Conservation (phyloP, 1,284 basidiomycete species). For the Retiboletus flavoniger region DNA sequence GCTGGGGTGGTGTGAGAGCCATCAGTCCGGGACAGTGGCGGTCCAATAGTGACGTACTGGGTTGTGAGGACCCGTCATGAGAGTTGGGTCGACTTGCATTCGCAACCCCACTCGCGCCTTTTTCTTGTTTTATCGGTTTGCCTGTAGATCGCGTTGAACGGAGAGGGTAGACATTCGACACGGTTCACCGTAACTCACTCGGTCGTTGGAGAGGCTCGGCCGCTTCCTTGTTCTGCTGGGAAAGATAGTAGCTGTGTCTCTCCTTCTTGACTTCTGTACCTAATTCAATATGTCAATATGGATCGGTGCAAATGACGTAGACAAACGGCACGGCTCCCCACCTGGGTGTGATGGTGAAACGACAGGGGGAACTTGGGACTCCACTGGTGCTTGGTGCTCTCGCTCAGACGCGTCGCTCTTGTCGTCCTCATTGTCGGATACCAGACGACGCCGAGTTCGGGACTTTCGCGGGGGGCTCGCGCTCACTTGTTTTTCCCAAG, state of each 20-base stretch:
- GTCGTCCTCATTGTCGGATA: conserved; percentile 10
- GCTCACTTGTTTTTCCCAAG: conserved; percentile 6
- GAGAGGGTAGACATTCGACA: no score
- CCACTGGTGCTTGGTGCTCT: background rate
- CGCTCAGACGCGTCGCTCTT: conserved; percentile 10
- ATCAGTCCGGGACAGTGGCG: background rate
- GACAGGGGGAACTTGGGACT: background rate
- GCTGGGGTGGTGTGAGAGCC: background rate
- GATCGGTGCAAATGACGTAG: background rate
- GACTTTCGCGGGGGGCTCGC: background rate
- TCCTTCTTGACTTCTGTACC: conserved; percentile 6
- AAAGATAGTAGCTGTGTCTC: background rate
- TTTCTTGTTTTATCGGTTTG: conserved; percentile 23
- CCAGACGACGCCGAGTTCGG: conserved; percentile 10
- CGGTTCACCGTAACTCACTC: conserved; percentile 9
- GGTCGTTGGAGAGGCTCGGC: background rate
- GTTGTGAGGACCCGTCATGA: background rate
- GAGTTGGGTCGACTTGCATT: background rate
- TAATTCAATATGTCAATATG: background rate
- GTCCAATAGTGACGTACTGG: conserved; percentile 11
- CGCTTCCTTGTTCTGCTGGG: background rate
- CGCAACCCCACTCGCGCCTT: background rate
- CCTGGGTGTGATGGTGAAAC: conserved; percentile 8
- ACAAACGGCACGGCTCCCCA: background rate
- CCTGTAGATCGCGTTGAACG: conserved; percentile 8